Evolutionary conservation across 768 basidiomycete species (phyloP).

Genomic region (Neoboletus brunneissimus): DNA sequence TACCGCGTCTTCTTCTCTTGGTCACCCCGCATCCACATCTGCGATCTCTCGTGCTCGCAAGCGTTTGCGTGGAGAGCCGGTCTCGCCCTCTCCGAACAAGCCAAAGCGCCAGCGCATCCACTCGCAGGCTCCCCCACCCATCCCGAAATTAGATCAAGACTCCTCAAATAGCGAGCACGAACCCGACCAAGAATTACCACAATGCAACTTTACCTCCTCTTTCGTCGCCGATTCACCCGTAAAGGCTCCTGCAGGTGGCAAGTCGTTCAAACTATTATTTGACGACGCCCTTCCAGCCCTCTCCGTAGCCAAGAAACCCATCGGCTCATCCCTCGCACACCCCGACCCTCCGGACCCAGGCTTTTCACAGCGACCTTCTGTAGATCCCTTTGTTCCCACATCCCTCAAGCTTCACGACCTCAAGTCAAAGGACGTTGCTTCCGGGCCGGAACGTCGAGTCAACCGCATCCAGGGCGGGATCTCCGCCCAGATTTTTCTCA

Average conservation of each 20-base stretch:
- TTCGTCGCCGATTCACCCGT: slow-evolving; percentile 73
- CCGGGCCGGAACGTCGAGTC: background rate
- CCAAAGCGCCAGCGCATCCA: slow-evolving; percentile 63
- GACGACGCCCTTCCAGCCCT: slow-evolving; percentile 43
- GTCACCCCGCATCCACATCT: slow-evolving; percentile 27
- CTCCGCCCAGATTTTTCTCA: slow-evolving; percentile 10
- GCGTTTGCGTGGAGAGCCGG: slow-evolving; percentile 76
- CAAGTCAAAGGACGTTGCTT: slow-evolving; percentile 1
- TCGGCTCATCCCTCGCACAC: background rate
- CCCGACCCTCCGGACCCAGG: background rate
- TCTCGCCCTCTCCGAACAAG: slow-evolving; percentile 80
- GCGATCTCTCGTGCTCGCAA: slow-evolving; percentile 72
- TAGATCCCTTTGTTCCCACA: background rate
- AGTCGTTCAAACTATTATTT: slow-evolving; percentile 67
- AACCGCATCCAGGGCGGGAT: slow-evolving; percentile 4
- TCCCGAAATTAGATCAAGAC: slow-evolving; percentile 32
- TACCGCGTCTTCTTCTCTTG: slow-evolving; percentile 16
- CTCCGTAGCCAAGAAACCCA: slow-evolving; percentile 16
- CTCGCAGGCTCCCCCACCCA: slow-evolving; percentile 39
- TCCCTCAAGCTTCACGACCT: slow-evolving; percentile 1
- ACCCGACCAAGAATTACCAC: slow-evolving; percentile 32
- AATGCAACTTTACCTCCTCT: slow-evolving; percentile 36
- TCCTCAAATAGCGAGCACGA: slow-evolving; percentile 37
- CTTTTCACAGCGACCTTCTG: background rate
- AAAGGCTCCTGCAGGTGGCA: slow-evolving; percentile 55